Evolutionary conservation across 108 stramenopile species (phyloP).

Genomic region (Nitzschia inconspicua): DNA sequence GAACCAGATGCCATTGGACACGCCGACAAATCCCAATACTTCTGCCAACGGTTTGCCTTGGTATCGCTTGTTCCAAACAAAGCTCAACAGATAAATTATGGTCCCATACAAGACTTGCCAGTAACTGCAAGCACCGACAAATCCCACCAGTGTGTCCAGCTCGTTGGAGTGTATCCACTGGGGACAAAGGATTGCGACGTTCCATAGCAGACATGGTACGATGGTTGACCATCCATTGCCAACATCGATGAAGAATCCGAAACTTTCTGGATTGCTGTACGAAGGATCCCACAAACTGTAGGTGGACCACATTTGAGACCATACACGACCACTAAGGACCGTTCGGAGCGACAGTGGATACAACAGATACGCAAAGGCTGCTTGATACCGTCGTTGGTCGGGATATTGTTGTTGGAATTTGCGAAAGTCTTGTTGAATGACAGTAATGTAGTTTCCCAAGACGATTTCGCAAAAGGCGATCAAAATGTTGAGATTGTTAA

Average conservation of each 20-base stretch:
- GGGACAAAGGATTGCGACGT: slow-evolving; percentile 56
- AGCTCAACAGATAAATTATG: slow-evolving; percentile 71
- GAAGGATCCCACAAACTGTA: slow-evolving; percentile 79
- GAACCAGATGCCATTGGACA: slow-evolving; percentile 75
- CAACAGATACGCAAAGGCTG: slow-evolving; percentile 48
- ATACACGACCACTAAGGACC: slow-evolving; percentile 44
- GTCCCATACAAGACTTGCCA: slow-evolving; percentile 85
- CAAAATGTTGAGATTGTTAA: slow-evolving; percentile 82
- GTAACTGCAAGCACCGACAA: slow-evolving; percentile 59
- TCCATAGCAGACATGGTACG: slow-evolving; percentile 65
- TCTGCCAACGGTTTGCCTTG: slow-evolving; percentile 42
- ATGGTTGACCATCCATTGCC: slow-evolving; percentile 84
- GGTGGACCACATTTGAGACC: slow-evolving; percentile 81
- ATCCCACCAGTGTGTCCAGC: slow-evolving; percentile 32
- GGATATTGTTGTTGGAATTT: slow-evolving; percentile 47
- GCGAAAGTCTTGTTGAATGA: slow-evolving; percentile 58
- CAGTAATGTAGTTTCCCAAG: slow-evolving; percentile 57
- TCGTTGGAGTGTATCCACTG: slow-evolving; percentile 22
- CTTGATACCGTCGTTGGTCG: slow-evolving; percentile 27
- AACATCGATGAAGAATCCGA: slow-evolving; percentile 86
- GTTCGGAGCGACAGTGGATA: slow-evolving; percentile 52
- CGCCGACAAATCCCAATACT: slow-evolving; percentile 66
- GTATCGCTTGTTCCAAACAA: slow-evolving; percentile 65
- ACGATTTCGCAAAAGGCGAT: slow-evolving; percentile 75
- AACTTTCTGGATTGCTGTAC: slow-evolving; percentile 81